Conservation (phyloP, 148 eudicot species). For the Mesembryanthemum crystallinum region DNA sequence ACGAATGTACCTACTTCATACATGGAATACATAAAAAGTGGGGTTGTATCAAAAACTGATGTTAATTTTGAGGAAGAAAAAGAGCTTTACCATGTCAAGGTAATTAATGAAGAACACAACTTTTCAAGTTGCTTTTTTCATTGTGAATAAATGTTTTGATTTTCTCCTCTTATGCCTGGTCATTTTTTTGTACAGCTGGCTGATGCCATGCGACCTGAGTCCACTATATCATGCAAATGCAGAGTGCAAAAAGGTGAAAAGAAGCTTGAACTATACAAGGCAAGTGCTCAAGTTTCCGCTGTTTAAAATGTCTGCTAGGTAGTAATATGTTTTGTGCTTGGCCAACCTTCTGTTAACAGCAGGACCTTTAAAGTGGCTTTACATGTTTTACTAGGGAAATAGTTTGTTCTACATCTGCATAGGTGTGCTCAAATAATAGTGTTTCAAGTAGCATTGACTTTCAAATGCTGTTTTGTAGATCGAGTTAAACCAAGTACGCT, state of each 20-base stretch:
- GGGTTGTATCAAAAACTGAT: not conserved
- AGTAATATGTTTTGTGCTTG: not conserved
- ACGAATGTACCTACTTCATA: slow-evolving; percentile 13
- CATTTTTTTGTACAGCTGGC: slow-evolving; percentile 12
- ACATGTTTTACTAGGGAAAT: not conserved
- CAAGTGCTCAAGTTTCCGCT: not conserved
- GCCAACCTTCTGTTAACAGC: not conserved
- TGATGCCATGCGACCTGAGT: slow-evolving; percentile 16
- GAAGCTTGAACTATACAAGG: slow-evolving; percentile 27
- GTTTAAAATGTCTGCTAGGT: not conserved
- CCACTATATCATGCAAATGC: slow-evolving; percentile 20
- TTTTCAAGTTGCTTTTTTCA: not conserved
- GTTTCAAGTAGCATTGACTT: not conserved
- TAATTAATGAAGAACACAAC: not conserved
- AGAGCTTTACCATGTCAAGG: slow-evolving; percentile 20
- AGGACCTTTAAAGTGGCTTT: not conserved
- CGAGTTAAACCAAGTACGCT: slow-evolving; percentile 21
- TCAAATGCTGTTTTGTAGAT: slow-evolving; percentile 22
- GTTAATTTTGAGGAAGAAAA: slow-evolving; percentile 12
- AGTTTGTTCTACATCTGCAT: not conserved
- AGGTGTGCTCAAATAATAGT: not conserved
- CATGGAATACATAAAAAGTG: slow-evolving; percentile 14
- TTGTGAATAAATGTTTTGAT: not conserved
- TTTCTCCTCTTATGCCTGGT: not conserved
- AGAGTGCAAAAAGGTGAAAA: slow-evolving; percentile 16